phyloP scores from a whole-genome alignment of 306 rosid species.

The Alnus glutinosa region DNA sequence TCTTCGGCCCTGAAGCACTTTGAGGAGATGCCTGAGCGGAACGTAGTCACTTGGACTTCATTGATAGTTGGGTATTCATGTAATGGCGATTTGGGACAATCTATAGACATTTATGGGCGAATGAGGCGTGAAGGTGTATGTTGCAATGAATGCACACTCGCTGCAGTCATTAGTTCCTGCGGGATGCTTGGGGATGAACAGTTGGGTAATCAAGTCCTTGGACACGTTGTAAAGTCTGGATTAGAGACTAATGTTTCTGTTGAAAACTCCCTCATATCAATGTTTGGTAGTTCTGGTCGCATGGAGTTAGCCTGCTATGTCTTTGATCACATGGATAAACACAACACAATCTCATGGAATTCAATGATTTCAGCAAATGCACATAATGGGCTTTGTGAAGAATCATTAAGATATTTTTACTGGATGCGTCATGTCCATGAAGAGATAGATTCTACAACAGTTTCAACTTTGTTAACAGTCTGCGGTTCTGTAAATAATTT shows the following conservation, averaged over 20 bases:
- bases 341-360: constrained; percentile 89
- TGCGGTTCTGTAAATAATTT: constrained; percentile 58
- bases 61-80: constrained; percentile 72
- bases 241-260: constrained; percentile 63
- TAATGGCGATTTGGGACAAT: constrained; percentile 53
- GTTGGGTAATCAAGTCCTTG: constrained; percentile 71
- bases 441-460: constrained; percentile 54
- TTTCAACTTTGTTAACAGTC: constrained; percentile 59
- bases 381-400: constrained; percentile 56
- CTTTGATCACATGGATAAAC: constrained; percentile 67
- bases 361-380: constrained; percentile 74
- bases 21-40: constrained; percentile 73
- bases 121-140: constrained; percentile 44
- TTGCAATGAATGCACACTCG: constrained; percentile 68
- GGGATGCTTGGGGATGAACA: constrained; percentile 61
- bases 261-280: constrained; percentile 70
- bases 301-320: constrained; percentile 60
- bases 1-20: constrained; percentile 52
- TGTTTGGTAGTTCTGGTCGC: constrained; percentile 65
- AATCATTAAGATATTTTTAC: constrained; percentile 54
- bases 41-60: constrained; percentile 93
- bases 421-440: constrained; percentile 53
- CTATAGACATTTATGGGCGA: constrained; percentile 48
- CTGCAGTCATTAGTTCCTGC: constrained; percentile 70
- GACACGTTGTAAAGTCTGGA: constrained; percentile 66